These are phyloP conservation scores for Cairneyella variabilis DNA, from an alignment of 495 filamentous ascomycete species.

Conservation along the genomic window DNA sequence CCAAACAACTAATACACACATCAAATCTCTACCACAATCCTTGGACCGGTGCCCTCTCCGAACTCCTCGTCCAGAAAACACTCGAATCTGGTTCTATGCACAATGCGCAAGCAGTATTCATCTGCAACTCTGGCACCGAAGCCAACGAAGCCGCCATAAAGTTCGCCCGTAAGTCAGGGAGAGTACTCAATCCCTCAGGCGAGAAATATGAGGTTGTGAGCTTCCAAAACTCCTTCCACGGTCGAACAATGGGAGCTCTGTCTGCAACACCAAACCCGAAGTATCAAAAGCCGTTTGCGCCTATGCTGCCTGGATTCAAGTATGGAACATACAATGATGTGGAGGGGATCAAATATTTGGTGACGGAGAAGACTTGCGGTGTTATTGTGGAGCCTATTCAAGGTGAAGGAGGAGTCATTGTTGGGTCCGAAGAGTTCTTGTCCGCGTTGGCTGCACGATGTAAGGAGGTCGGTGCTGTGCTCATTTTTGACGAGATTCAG, in stretches of 20 bases:
- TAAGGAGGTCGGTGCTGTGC: constrained; percentile 78
- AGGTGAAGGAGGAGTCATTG: constrained; percentile 89
- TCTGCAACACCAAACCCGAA: constrained; percentile 98
- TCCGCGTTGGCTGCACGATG: constrained; percentile 72
- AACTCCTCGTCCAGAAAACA: constrained; percentile 79
- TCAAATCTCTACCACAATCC: constrained; percentile 96
- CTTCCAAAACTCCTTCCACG: constrained; percentile 90
- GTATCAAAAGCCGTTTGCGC: constrained; percentile 90
- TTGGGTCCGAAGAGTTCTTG: constrained; percentile 78
- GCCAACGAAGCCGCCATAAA: constrained; percentile 98
- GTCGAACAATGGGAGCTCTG: constrained; percentile 88
- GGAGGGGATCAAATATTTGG: constrained; percentile 59
- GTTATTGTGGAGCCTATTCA: constrained; percentile 98
- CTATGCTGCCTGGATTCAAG: constrained; percentile 90
- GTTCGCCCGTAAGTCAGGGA: constrained; percentile 88
- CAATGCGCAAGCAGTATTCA: constrained; percentile 75
- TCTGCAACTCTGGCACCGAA: constrained; percentile 92
- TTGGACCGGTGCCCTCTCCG: constrained; percentile 84
- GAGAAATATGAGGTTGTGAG: constrained; percentile 80
- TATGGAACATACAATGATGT: constrained; percentile 86
- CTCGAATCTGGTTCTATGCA: constrained; percentile 72
- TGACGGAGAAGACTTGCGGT: constrained; percentile 83
- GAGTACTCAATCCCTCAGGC: constrained; percentile 63
- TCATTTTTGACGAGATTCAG: constrained; percentile 97
- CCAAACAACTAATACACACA: constrained; percentile 76